Evolutionary conservation across 495 filamentous ascomycete species (phyloP).

Genomic region (Aspergillus nanangensis): DNA sequence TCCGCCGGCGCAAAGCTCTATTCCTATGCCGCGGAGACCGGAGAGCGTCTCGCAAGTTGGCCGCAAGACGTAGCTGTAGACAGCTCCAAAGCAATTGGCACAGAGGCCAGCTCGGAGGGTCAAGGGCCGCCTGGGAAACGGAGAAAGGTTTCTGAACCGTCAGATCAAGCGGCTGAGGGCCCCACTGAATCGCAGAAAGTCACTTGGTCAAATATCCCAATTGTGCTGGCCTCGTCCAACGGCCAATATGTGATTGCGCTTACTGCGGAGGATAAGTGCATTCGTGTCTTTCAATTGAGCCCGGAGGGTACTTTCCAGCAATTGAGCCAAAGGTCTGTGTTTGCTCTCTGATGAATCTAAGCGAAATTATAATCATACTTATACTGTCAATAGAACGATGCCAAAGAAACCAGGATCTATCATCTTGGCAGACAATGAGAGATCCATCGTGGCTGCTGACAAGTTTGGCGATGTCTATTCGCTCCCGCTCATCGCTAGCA

Average conservation of each 20-base stretch:
- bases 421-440: conserved; percentile 59
- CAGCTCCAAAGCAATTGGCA: conserved; percentile 12
- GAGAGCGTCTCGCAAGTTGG: conserved; percentile 45
- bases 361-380: no score
- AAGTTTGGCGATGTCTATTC: conserved; percentile 96
- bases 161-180: conserved; percentile 16
- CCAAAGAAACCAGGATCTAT: conserved; percentile 82
- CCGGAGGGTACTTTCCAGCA: conserved; percentile 56
- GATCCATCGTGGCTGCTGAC: conserved; percentile 74
- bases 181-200: no score
- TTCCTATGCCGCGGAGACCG: conserved; percentile 40
- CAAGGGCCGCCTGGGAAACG: conserved; percentile 48
- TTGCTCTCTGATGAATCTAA: background rate
- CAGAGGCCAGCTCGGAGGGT: conserved; percentile 20
- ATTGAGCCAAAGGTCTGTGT: conserved; percentile 65
- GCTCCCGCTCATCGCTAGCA: conserved; percentile 65
- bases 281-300: conserved; percentile 73
- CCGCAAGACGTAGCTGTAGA: conserved; percentile 41
- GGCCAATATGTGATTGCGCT: conserved; percentile 66
- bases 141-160: conserved; percentile 37
- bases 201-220: conserved; percentile 48
- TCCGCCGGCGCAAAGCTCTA: conserved; percentile 53
- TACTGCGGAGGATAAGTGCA: conserved; percentile 84
- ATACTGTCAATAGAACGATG: conserved; percentile 58
- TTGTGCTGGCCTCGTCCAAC: conserved; percentile 53